A percentile compares a stretch with the other conserved stretches of the same genome.
Conservation (phyloP, 2,329 filamentous ascomycete species). For the Claviceps fusiformis region DNA sequence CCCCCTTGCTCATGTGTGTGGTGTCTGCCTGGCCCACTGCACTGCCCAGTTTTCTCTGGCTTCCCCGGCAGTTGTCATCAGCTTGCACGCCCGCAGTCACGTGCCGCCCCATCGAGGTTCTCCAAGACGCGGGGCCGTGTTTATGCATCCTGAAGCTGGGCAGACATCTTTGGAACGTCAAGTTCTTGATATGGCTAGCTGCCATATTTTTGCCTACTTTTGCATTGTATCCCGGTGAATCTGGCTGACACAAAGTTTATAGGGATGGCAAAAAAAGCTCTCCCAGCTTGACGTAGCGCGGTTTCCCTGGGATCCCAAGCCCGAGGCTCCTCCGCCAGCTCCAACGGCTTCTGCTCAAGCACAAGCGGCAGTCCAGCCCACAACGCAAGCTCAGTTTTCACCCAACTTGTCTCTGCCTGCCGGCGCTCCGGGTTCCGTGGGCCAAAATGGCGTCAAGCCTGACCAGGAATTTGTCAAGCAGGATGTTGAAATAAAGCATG, state of each 20-base stretch:
- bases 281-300: constrained; percentile 70
- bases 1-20: not conserved
- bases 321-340: constrained; percentile 37
- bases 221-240: not conserved
- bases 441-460: constrained; percentile 26
- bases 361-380: constrained; percentile 10
- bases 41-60: not conserved
- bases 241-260: constrained; percentile 7
- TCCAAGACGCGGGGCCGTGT: not conserved
- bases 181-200: too few relatives aligned
- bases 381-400: constrained; percentile 19
- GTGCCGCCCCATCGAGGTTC: constrained; percentile 2
- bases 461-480: constrained; percentile 33
- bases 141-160: too few relatives aligned
- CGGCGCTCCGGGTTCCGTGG: constrained; percentile 15
- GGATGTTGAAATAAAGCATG: constrained; percentile 32
- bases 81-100: not conserved
- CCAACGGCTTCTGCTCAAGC: constrained; percentile 18
- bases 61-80: not conserved
- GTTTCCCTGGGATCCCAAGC: constrained; percentile 92
- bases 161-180: too few relatives aligned
- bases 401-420: constrained; percentile 19
- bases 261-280: constrained; percentile 93
- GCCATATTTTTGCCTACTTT: too few relatives aligned
- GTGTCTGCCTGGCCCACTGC: not conserved